These are phyloP conservation scores for Gossypium gossypioides DNA, from an alignment of 441 rosid species.

Conservation along the genomic window DNA sequence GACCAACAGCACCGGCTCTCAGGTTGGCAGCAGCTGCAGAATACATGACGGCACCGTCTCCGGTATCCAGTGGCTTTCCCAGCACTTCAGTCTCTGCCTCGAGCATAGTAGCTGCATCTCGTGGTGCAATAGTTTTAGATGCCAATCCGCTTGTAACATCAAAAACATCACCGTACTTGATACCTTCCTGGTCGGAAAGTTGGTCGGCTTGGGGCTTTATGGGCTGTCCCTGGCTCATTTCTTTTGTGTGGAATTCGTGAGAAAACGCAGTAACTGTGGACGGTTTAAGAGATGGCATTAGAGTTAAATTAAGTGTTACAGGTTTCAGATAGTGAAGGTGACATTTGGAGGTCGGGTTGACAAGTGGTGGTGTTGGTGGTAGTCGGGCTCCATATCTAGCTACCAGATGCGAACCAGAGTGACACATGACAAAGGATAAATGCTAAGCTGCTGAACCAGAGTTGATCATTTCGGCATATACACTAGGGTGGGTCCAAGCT, in stretches of 20 bases:
- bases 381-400: neutral
- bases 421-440: neutral
- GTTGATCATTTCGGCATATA: neutral
- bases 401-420: neutral
- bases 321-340: neutral
- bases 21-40: conserved; percentile 26
- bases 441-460: too few relatives aligned
- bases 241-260: neutral
- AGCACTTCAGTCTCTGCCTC: conserved; percentile 34
- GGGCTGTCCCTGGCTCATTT: conserved; percentile 33
- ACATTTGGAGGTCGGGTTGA: neutral
- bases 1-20: conserved; percentile 18
- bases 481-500: neutral
- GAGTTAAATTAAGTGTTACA: neutral
- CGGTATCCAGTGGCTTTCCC: conserved; percentile 25
- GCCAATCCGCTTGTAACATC: conserved; percentile 29
- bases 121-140: conserved; percentile 22
- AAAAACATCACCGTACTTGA: conserved; percentile 35
- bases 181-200: conserved; percentile 16
- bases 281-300: neutral
- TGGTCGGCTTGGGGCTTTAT: conserved; percentile 16
- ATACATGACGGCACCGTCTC: conserved; percentile 33
- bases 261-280: neutral
- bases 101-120: conserved; percentile 35
- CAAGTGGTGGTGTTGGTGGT: neutral